Percentiles rank a stretch among this genome's conserved stretches.
phyloP scores from a whole-genome alignment of 2,329 filamentous ascomycete genomes.

The Ascochyta rabiei region DNA sequence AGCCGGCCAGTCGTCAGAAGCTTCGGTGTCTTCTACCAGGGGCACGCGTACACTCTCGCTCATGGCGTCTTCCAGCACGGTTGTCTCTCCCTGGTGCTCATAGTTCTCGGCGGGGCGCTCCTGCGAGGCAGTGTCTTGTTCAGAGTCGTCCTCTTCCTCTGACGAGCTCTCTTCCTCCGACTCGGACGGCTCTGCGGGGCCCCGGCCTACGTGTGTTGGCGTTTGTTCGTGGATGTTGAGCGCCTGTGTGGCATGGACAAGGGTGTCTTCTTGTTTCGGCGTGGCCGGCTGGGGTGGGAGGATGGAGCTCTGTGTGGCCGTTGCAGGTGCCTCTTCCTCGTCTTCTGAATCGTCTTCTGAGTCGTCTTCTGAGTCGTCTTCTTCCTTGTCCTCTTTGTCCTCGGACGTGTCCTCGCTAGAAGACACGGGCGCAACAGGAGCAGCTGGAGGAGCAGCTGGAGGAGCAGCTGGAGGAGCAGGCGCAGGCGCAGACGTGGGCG shows the following conservation, averaged over 20 bases:
- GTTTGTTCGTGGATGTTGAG: constrained; percentile 24
- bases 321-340: constrained; percentile 42
- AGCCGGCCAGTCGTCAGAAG: constrained; percentile 39
- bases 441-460: background rate
- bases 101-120: constrained; percentile 47
- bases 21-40: constrained; percentile 50
- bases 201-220: constrained; percentile 18
- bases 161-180: constrained; percentile 21
- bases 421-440: constrained; percentile 3
- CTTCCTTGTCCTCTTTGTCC: constrained; percentile 4
- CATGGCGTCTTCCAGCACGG: constrained; percentile 54
- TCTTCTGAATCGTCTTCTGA: constrained; percentile 36
- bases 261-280: constrained; percentile 19
- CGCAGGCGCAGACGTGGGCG: background rate
- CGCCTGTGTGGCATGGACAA: constrained; percentile 24
- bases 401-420: constrained; percentile 11
- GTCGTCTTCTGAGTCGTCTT: constrained; percentile 7
- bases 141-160: constrained; percentile 25
- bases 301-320: constrained; percentile 27
- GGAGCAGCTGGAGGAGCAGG: background rate
- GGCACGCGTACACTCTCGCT: constrained; percentile 51
- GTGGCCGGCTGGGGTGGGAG: constrained; percentile 14
- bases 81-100: constrained; percentile 55
- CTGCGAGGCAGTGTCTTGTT: constrained; percentile 15
- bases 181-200: constrained; percentile 18